These are phyloP conservation scores for Pseudozyma tsukubaensis DNA, from an alignment of 1,284 basidiomycete genomes.

Conservation along the genomic window DNA sequence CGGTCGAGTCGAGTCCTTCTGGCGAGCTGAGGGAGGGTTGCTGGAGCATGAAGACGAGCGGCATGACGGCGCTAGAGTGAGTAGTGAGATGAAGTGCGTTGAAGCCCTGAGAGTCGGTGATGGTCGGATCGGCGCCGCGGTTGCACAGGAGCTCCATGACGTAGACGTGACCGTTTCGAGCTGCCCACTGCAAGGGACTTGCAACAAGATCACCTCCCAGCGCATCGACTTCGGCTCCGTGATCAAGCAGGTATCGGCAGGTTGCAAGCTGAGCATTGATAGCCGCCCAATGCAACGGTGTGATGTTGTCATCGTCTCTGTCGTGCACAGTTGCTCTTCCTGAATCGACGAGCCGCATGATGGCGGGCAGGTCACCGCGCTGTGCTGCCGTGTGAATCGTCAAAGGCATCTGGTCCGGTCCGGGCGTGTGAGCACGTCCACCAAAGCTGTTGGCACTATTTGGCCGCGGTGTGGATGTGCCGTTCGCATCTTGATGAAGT, in stretches of 20 bases:
- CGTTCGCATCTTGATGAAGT: not conserved
- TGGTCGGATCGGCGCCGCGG: conserved; percentile 89
- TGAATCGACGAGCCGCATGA: conserved; percentile 79
- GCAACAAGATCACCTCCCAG: conserved; percentile 94
- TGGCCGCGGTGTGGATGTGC: conserved; percentile 5
- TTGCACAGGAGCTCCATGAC: conserved; percentile 89
- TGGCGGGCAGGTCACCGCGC: conserved; percentile 80
- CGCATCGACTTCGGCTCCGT: conserved; percentile 94
- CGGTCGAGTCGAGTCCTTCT: conserved; percentile 69
- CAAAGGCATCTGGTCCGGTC: conserved; percentile 35
- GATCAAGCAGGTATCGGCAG: conserved; percentile 76
- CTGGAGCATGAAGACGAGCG: conserved; percentile 82
- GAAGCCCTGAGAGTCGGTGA: conserved; percentile 93
- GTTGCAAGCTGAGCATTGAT: conserved; percentile 81
- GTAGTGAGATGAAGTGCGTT: conserved; percentile 94
- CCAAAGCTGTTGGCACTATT: not conserved
- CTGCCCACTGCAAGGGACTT: conserved; percentile 97
- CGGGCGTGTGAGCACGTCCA: conserved; percentile 35
- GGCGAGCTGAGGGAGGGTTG: conserved; percentile 76
- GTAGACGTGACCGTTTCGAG: conserved; percentile 92
- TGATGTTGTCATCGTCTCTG: conserved; percentile 89
- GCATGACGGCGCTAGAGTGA: conserved; percentile 93
- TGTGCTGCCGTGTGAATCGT: conserved; percentile 88
- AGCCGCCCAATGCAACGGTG: conserved; percentile 95
- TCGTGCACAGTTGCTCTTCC: conserved; percentile 81